Conservation (phyloP, 176 grass and related monocot genomes). For the Secale cereale region DNA sequence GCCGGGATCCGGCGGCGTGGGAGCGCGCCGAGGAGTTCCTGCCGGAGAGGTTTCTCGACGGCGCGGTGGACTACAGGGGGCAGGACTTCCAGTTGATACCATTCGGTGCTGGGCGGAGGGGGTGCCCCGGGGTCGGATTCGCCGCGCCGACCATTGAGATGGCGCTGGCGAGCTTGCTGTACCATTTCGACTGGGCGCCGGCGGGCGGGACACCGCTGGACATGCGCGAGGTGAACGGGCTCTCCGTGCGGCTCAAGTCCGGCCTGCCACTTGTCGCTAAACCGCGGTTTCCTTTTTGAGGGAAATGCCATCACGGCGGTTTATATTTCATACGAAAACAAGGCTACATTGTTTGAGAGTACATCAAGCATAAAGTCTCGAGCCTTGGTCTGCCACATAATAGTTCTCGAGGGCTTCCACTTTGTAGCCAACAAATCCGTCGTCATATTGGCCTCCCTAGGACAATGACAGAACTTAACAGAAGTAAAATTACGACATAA, state of each 20-base stretch:
- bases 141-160: not conserved
- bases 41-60: not conserved
- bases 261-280: constrained; percentile 6
- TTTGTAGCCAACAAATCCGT: too few species aligned
- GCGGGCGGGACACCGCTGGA: not conserved
- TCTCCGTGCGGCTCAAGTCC: constrained; percentile 10
- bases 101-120: not conserved
- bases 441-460: too few species aligned
- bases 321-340: too few species aligned
- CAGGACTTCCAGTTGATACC: constrained; percentile 2
- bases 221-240: constrained; percentile 19
- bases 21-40: not conserved
- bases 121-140: constrained; percentile 3
- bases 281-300: not conserved
- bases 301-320: too few species aligned
- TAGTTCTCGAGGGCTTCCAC: too few species aligned
- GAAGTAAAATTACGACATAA: too few species aligned
- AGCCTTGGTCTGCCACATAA: too few species aligned
- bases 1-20: not conserved
- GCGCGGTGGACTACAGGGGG: not conserved
- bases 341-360: too few species aligned
- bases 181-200: constrained; percentile 19
- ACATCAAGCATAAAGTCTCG: too few species aligned
- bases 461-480: too few species aligned
- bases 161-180: not conserved